These are phyloP conservation scores for Colletotrichum sublineola DNA, from an alignment of 2,329 filamentous ascomycete genomes.

Conservation along the genomic window DNA sequence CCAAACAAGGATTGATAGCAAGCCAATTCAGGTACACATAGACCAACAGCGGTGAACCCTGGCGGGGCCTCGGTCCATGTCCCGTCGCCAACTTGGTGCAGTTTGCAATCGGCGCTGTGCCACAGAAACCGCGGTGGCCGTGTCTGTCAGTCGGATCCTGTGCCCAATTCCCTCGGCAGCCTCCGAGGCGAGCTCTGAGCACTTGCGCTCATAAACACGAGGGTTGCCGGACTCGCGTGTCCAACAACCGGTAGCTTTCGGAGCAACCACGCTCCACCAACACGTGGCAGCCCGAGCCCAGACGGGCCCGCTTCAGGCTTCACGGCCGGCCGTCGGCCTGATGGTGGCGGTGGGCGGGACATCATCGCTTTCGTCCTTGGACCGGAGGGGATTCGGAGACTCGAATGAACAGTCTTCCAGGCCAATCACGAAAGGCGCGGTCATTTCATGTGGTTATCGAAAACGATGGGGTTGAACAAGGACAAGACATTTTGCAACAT, in stretches of 20 bases:
- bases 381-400: not conserved
- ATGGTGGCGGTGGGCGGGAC: slow-evolving; percentile 15
- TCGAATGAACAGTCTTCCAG: not conserved
- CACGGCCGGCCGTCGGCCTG: slow-evolving; percentile 20
- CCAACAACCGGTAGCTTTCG: slow-evolving; percentile 17
- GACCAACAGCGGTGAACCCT: not conserved
- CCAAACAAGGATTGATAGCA: not conserved
- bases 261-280: slow-evolving; percentile 26
- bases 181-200: not conserved
- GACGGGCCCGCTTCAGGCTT: slow-evolving; percentile 23
- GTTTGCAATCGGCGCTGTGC: not conserved
- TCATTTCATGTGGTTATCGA: not conserved
- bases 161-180: not conserved
- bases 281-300: slow-evolving; percentile 29
- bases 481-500: not conserved
- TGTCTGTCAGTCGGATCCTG: not conserved
- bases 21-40: too few species aligned
- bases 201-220: too few species aligned
- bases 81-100: not conserved
- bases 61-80: not conserved
- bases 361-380: not conserved
- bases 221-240: not conserved
- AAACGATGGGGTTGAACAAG: not conserved
- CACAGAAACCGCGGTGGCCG: not conserved
- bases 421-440: not conserved